A percentile compares a stretch with the other conserved stretches of the same genome.
Evolutionary conservation across 1,284 basidiomycete species (phyloP).

Genomic region (Moniliophthora roreri): DNA sequence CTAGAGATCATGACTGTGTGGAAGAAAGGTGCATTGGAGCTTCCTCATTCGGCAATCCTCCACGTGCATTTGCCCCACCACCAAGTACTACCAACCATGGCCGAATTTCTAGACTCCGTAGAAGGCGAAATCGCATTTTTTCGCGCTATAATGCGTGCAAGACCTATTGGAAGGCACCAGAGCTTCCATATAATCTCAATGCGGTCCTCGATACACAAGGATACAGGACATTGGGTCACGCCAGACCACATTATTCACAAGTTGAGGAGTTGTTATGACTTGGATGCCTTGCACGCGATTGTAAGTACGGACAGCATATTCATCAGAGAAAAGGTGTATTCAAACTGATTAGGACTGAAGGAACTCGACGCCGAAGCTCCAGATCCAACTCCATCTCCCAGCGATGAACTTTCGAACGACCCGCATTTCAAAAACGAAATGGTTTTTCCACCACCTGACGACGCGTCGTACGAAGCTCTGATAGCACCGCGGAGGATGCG

Average conservation of each 20-base stretch:
- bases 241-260: conserved; percentile 75
- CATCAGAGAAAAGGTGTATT: conserved; percentile 3
- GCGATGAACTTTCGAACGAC: conserved; percentile 63
- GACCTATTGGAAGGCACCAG: conserved; percentile 76
- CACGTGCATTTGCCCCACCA: neutral
- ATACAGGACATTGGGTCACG: conserved; percentile 63
- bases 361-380: conserved; percentile 65
- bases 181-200: conserved; percentile 79
- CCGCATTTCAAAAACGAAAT: conserved; percentile 68
- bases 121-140: conserved; percentile 83
- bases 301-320: conserved; percentile 37
- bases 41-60: neutral
- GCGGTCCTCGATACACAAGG: conserved; percentile 66
- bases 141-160: conserved; percentile 70
- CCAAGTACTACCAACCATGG: neutral
- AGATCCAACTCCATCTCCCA: conserved; percentile 63
- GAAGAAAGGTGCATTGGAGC: neutral
- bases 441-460: conserved; percentile 54
- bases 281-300: conserved; percentile 75
- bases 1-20: neutral
- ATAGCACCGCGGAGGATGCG: conserved; percentile 64
- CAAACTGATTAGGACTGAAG: conserved; percentile 21
- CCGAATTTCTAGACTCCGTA: conserved; percentile 62
- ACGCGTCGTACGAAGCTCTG: conserved; percentile 56
- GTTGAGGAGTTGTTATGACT: conserved; percentile 68